phyloP scores from a whole-genome alignment of 495 filamentous ascomycete genomes.

The Pseudoneurospora amorphoporcata region DNA sequence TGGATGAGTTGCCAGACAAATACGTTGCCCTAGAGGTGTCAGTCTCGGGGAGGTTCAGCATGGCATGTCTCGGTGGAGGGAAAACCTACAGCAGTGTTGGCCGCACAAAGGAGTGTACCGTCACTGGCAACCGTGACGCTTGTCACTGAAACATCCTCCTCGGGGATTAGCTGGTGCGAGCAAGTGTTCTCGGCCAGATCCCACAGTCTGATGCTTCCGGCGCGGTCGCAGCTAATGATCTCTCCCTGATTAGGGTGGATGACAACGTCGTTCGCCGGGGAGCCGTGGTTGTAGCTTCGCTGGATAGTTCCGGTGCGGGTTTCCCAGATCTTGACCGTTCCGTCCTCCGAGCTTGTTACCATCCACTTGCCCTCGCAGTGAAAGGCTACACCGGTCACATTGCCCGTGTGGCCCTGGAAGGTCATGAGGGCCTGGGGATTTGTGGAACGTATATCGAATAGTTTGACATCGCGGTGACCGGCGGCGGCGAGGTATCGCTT shows the following conservation, averaged over 20 bases:
- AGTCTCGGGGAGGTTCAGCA: not conserved
- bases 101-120: conserved; percentile 87
- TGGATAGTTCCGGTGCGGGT: conserved; percentile 80
- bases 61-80: not conserved
- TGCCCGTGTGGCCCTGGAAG: conserved; percentile 91
- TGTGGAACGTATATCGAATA: conserved; percentile 94
- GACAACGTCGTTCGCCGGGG: conserved; percentile 87
- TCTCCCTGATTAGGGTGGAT: conserved; percentile 98
- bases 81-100: conserved; percentile 69
- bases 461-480: conserved; percentile 87
- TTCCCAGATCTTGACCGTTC: conserved; percentile 98
- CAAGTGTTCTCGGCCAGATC: conserved; percentile 95
- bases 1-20: conserved; percentile 93
- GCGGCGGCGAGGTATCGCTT: conserved; percentile 93
- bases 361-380: conserved; percentile 99
- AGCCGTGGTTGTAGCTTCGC: conserved; percentile 81
- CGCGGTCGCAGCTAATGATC: conserved; percentile 88
- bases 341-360: conserved; percentile 97
- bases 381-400: conserved; percentile 92
- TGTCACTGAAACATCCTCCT: conserved; percentile 84
- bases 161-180: conserved; percentile 90
- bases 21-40: conserved; percentile 65
- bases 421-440: conserved; percentile 85
- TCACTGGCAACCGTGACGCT: conserved; percentile 95
- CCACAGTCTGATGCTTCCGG: conserved; percentile 91